These are phyloP conservation scores for Daldinia concentrica DNA, from an alignment of 495 filamentous ascomycete genomes.

Conservation along the genomic window DNA sequence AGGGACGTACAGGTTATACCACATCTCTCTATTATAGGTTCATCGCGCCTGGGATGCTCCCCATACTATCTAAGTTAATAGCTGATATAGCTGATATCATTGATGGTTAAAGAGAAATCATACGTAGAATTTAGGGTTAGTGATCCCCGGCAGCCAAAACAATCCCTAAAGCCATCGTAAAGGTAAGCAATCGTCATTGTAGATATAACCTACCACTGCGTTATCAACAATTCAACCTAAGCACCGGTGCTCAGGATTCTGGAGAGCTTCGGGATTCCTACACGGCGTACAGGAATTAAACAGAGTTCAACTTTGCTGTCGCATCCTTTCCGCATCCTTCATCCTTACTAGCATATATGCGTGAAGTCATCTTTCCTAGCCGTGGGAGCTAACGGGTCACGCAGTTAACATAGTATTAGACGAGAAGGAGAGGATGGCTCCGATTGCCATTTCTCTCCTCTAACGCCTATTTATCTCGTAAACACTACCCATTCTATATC, in stretches of 20 bases:
- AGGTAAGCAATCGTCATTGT: not conserved
- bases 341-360: not conserved
- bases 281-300: not conserved
- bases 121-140: too few species aligned
- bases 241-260: not conserved
- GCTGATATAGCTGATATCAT: too few species aligned
- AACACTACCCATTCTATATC: not conserved
- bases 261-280: not conserved
- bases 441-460: not conserved
- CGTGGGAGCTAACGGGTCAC: not conserved
- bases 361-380: not conserved
- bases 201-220: not conserved
- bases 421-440: not conserved
- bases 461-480: not conserved
- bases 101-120: too few species aligned
- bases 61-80: too few species aligned
- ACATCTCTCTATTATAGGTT: not conserved
- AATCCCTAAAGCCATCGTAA: not conserved
- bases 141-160: too few species aligned
- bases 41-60: not conserved
- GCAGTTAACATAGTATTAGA: not conserved
- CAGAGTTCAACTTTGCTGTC: slow-evolving; percentile 4
- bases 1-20: not conserved
- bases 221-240: not conserved
- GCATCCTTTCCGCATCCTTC: slow-evolving; percentile 10